Evolutionary conservation across 2,329 filamentous ascomycete species (phyloP), one percentile per base, ranked within the genome.

Genomic region (Cladosporium sp.): DNA sequence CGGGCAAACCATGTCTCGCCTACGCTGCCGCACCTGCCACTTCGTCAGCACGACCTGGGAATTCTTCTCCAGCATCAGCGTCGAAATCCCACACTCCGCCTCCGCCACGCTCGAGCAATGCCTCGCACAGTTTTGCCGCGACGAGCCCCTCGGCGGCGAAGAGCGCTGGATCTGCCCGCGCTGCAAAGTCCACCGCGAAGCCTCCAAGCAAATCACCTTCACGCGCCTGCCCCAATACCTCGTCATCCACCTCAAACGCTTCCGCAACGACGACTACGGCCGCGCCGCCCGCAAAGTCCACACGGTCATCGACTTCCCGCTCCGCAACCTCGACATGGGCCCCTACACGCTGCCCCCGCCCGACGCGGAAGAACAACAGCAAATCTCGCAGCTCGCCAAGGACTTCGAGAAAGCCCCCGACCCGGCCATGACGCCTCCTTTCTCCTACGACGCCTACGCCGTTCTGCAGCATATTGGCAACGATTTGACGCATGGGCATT

Each of bases 391-490:
- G 62, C 57, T 63, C 53, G 49, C 63, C 59, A 13, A 67, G 2
- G 49, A 66, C 7, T 61, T 66, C 1, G 57, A 57, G 6, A 54
- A 71, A 20, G 70, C 70, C 38, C 56, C 63, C 1, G 72, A 73
- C 42, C 61, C 65, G 1, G 64, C 65, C 1, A 74, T 74, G 68
- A 72, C 68, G 12, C 69, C 70, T 1, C 84, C 86, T 0, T 89
- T 86, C 62, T 72, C 75, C 4, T 98, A 96, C 67, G 85, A 95
- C 62, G 84, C 87, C 46, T 96, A 95, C 64, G 92, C 84, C 2
- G 85, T 96, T 6, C 80, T 94, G 48, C 77, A 86, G 54, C 91
- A 96, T 66, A 69, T 80, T 3, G 91, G 91, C 18, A 71, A 72
- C 1, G 82, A 77, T 1, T 74, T 86, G 46, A 79, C 80, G 32